Evolutionary conservation across 2,329 filamentous ascomycete genomes (phyloP).

Genomic region (Epichloe amarillans): DNA sequence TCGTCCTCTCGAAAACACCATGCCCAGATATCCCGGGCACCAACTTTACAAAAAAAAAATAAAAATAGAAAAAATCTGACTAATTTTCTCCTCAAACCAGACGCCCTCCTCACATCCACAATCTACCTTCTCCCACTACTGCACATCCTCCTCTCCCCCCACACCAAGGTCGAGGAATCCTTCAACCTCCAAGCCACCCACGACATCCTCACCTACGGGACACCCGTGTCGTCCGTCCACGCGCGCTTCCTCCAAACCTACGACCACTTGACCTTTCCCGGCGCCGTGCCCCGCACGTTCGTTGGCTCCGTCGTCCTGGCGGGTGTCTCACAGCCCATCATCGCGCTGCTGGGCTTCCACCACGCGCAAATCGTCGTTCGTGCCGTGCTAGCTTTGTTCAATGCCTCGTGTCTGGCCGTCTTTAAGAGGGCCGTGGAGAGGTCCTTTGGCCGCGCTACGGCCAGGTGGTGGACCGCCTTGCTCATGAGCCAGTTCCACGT

Average conservation of each 20-base stretch:
- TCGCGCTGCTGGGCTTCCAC: slow-evolving; percentile 41
- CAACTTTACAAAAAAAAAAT: background rate
- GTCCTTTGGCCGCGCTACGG: slow-evolving; percentile 55
- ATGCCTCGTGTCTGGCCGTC: slow-evolving; percentile 52
- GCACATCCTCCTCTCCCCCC: slow-evolving; percentile 65
- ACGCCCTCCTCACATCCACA: slow-evolving; percentile 13
- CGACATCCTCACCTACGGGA: slow-evolving; percentile 73
- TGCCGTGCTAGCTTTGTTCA: slow-evolving; percentile 63
- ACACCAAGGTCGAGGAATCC: slow-evolving; percentile 97
- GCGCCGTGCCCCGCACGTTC: slow-evolving; percentile 84
- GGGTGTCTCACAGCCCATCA: slow-evolving; percentile 53
- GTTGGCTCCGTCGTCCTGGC: slow-evolving; percentile 68
- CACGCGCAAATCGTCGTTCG: slow-evolving; percentile 53
- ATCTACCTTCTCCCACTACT: slow-evolving; percentile 46
- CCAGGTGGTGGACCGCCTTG: slow-evolving; percentile 67
- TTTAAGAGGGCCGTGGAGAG: slow-evolving; percentile 51
- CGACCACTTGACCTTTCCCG: slow-evolving; percentile 84
- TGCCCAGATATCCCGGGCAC: background rate
- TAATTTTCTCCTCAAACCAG: slow-evolving; percentile 5
- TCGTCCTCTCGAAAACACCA: background rate
- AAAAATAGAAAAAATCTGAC: background rate
- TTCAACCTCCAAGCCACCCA: slow-evolving; percentile 94
- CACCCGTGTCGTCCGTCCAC: slow-evolving; percentile 35
- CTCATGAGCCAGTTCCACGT: slow-evolving; percentile 83
- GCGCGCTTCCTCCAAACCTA: slow-evolving; percentile 50